Evolutionary conservation across 2,329 filamentous ascomycete species (phyloP), one percentile per base, ranked within the genome.

Genomic region (Sporothrix dimorphospora): DNA sequence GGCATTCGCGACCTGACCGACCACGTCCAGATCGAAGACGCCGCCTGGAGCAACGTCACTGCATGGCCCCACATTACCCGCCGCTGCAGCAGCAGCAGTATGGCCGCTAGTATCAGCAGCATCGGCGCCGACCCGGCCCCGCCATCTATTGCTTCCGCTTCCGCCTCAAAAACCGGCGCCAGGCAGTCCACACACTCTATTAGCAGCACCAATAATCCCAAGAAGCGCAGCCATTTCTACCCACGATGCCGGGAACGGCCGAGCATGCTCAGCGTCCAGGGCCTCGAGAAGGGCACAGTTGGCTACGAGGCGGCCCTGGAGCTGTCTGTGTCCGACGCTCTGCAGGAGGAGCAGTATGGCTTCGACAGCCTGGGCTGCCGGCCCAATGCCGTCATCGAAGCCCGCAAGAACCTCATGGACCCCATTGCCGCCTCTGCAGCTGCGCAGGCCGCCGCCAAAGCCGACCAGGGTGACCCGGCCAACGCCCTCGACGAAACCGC

Each of bases 181-280:
- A 34, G 8, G 19, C 30, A 21, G 24, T 34, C 45, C 1, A 21
- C 59, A 45, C n/a, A n/a, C 1, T 30, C 42, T 11, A 9, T n/a
- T 4, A 24, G 9, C 45, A 67, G 24, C 24, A 51, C 19, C 30
- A 49, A 7, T n/a, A 42, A 40, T 8, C 65, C 65, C 77, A 84
- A 82, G 74, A 82, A 81, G 73, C 84, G 84, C 71, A 85, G 87
- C 72, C 88, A 89, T 78, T 89, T 89, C 78, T 86, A 87, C 77
- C 83, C 88, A 53, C 84, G 85, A 71, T 88, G 87, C 75, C 84
- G 85, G 63, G 90, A 92, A 78, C 81, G 88, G 27, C 91, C 91
- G 53, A 91, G 87, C 78, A 93, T 92, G 90, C 84, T 92, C 73
- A 91, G 89, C 82, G 89, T 90, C 83, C 89, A 91, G 75, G 91